These are phyloP conservation scores for Acer yangbiense DNA, from an alignment of 345 rosid genomes.

Conservation along the genomic window DNA sequence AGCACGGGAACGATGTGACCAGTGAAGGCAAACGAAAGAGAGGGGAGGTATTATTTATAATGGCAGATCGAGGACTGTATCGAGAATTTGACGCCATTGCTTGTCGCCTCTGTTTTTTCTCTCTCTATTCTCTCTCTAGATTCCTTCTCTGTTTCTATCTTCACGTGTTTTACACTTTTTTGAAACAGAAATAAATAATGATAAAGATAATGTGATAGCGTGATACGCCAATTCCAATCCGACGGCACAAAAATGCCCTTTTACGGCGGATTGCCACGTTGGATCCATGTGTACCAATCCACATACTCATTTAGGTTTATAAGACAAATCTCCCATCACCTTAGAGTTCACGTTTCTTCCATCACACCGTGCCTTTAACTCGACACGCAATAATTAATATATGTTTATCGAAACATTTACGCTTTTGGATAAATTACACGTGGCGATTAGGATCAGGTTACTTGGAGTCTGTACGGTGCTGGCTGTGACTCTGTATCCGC, in stretches of 20 bases:
- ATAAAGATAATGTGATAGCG: too few relatives aligned
- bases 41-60: constrained; percentile 63
- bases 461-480: not conserved
- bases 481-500: not conserved
- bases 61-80: constrained; percentile 27
- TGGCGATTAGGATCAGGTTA: not conserved
- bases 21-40: constrained; percentile 26
- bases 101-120: not conserved
- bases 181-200: not conserved
- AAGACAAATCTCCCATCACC: not conserved
- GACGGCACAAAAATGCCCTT: not conserved
- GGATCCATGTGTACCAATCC: constrained; percentile 31
- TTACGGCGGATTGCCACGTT: constrained; percentile 41
- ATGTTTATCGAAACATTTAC: too few relatives aligned
- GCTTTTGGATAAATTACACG: not conserved
- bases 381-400: not conserved
- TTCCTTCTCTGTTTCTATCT: not conserved
- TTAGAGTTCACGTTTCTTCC: not conserved
- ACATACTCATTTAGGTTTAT: not conserved
- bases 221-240: not conserved
- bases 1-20: constrained; percentile 15
- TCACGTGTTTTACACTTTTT: too few relatives aligned
- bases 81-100: constrained; percentile 47
- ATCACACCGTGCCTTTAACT: not conserved
- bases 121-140: not conserved